These are phyloP conservation scores for Nitzschia sp. DNA, from an alignment of 108 stramenopile species.

Conservation along the genomic window DNA sequence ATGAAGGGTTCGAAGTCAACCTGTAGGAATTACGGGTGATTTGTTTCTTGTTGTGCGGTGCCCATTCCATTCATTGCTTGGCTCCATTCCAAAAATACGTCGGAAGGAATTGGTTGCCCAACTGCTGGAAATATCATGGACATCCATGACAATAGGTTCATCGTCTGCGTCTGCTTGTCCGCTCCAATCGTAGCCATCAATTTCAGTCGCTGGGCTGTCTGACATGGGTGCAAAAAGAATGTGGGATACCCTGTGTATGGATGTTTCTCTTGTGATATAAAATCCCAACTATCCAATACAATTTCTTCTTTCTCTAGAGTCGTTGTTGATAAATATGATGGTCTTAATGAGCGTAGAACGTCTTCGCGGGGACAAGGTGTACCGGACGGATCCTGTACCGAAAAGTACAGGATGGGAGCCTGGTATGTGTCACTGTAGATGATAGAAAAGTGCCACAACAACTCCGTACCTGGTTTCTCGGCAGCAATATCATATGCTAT, in stretches of 20 bases:
- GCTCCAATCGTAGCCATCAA: slow-evolving; percentile 4
- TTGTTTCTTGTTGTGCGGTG: no score
- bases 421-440: slow-evolving; percentile 60
- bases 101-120: slow-evolving; percentile 49
- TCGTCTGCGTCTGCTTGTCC: not conserved
- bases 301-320: slow-evolving; percentile 1
- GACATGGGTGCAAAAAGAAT: slow-evolving; percentile 77
- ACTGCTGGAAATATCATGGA: slow-evolving; percentile 74
- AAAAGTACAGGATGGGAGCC: slow-evolving; percentile 71
- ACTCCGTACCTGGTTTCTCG: no score
- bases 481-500: no score
- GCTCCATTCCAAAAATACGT: slow-evolving; percentile 1
- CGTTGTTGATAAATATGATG: not conserved
- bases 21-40: no score
- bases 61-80: no score
- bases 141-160: slow-evolving; percentile 62
- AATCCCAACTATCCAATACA: slow-evolving; percentile 61
- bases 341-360: slow-evolving; percentile 33
- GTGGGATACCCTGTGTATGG: slow-evolving; percentile 59
- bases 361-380: slow-evolving; percentile 33
- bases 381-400: slow-evolving; percentile 40
- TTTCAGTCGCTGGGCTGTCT: slow-evolving; percentile 49
- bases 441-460: slow-evolving; percentile 62
- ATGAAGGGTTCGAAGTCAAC: no score
- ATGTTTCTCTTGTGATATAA: slow-evolving; percentile 74